These are phyloP conservation scores for Jatropha multifida DNA, from an alignment of 441 rosid genomes.

Conservation along the genomic window DNA sequence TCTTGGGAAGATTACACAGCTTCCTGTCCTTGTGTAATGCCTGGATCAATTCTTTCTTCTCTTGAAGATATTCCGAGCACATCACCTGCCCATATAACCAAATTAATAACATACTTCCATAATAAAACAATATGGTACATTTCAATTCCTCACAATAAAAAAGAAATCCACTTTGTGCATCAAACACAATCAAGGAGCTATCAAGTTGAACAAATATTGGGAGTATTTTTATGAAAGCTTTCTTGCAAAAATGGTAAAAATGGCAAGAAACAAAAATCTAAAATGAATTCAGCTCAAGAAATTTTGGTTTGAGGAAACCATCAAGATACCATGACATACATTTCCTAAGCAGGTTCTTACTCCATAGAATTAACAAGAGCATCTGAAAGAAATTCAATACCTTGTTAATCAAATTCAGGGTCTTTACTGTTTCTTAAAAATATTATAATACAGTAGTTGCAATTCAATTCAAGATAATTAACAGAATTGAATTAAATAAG, in stretches of 20 bases:
- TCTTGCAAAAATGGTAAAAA: too few relatives aligned
- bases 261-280: too few relatives aligned
- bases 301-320: too few relatives aligned
- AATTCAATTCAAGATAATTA: not conserved
- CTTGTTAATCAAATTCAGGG: not conserved
- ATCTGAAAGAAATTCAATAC: not conserved
- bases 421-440: too few relatives aligned
- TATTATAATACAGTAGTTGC: not conserved
- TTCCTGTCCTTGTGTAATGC: constrained; percentile 62
- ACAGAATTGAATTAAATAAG: not conserved
- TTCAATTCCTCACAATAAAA: not conserved
- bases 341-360: not conserved
- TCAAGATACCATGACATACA: too few relatives aligned
- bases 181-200: too few relatives aligned
- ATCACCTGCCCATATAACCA: constrained; percentile 48
- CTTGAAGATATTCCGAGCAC: constrained; percentile 61
- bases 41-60: constrained; percentile 59
- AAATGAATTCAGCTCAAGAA: too few relatives aligned
- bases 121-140: constrained; percentile 1
- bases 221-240: too few relatives aligned
- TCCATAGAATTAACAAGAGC: not conserved
- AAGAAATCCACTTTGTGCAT: not conserved
- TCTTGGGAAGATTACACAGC: constrained; percentile 58
- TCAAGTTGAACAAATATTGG: too few relatives aligned
- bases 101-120: constrained; percentile 14